These are phyloP conservation scores for Fusarium subglutinans DNA, from an alignment of 2,329 filamentous ascomycete species.

Conservation along the genomic window DNA sequence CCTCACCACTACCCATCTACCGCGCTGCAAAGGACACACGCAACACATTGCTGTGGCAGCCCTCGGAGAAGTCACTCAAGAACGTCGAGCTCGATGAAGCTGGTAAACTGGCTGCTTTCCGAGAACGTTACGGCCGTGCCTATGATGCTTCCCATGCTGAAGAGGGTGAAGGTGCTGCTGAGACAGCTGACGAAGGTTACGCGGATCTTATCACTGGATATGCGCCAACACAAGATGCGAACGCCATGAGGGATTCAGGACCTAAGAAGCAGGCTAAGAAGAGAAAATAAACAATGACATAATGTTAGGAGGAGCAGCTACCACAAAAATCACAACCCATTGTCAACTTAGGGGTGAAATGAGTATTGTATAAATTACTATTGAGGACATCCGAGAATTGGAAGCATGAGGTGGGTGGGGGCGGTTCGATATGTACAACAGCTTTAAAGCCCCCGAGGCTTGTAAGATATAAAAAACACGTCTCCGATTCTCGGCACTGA, in stretches of 20 bases:
- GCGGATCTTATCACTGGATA: conserved; percentile 63
- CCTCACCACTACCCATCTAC: conserved; percentile 71
- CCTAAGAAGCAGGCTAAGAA: conserved; percentile 57
- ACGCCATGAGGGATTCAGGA: conserved; percentile 48
- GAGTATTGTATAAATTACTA: conserved; percentile 35
- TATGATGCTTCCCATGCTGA: conserved; percentile 73
- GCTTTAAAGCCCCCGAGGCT: conserved; percentile 43
- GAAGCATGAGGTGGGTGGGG: conserved; percentile 32
- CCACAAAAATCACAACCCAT: background rate
- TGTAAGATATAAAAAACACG: conserved; percentile 49
- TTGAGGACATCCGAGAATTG: conserved; percentile 17
- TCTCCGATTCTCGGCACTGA: conserved; percentile 39
- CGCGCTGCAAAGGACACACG: conserved; percentile 80
- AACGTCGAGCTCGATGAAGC: conserved; percentile 97
- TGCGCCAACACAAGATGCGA: conserved; percentile 50
- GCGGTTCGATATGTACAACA: conserved; percentile 49
- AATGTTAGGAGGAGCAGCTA: background rate
- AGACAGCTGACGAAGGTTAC: conserved; percentile 43
- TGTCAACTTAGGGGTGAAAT: conserved; percentile 10
- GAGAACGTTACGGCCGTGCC: conserved; percentile 81
- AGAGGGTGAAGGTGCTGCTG: conserved; percentile 37
- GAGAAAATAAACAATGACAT: conserved; percentile 53
- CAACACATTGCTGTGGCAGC: conserved; percentile 93
- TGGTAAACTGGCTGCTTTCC: conserved; percentile 85
- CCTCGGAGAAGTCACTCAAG: conserved; percentile 78